Percentiles rank a stretch among this genome's conserved stretches.
Conservation (phyloP, 2,329 filamentous ascomycete genomes). For the Anisogramma anomala region DNA sequence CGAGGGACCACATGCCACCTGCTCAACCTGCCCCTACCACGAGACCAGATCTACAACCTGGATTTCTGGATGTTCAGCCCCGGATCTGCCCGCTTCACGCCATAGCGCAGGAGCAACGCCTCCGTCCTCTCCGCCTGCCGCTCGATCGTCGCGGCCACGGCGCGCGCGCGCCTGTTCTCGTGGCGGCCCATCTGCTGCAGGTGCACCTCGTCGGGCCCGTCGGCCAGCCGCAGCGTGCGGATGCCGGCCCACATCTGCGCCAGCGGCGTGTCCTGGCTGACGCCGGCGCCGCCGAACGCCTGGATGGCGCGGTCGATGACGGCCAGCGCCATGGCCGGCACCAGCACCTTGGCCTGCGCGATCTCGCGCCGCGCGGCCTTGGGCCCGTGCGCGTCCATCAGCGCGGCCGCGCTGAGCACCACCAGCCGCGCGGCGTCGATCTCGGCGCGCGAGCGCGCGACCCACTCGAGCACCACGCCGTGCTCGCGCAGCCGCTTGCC, state of each 20-base stretch:
- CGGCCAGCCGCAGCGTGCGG: constrained; percentile 72
- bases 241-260: constrained; percentile 72
- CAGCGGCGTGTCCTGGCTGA: constrained; percentile 88
- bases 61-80: constrained; percentile 39
- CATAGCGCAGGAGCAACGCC: constrained; percentile 52
- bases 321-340: constrained; percentile 67
- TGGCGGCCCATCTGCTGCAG: constrained; percentile 68
- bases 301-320: constrained; percentile 94
- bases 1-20: no score
- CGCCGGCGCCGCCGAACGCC: constrained; percentile 79
- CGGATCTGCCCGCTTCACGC: constrained; percentile 33
- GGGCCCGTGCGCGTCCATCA: constrained; percentile 81
- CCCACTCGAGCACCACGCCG: constrained; percentile 90
- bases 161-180: constrained; percentile 60
- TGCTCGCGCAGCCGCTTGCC: constrained; percentile 78
- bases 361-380: constrained; percentile 90
- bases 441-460: constrained; percentile 82
- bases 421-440: constrained; percentile 84
- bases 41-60: constrained; percentile 28
- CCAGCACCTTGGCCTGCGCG: constrained; percentile 85
- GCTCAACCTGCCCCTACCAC: no score
- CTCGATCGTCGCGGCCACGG: constrained; percentile 49
- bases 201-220: constrained; percentile 95
- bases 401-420: constrained; percentile 88
- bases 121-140: constrained; percentile 54